Base-by-base conservation (phyloP, 2,329 filamentous ascomycete genomes). In the Fusarium bulbicola region DNA sequence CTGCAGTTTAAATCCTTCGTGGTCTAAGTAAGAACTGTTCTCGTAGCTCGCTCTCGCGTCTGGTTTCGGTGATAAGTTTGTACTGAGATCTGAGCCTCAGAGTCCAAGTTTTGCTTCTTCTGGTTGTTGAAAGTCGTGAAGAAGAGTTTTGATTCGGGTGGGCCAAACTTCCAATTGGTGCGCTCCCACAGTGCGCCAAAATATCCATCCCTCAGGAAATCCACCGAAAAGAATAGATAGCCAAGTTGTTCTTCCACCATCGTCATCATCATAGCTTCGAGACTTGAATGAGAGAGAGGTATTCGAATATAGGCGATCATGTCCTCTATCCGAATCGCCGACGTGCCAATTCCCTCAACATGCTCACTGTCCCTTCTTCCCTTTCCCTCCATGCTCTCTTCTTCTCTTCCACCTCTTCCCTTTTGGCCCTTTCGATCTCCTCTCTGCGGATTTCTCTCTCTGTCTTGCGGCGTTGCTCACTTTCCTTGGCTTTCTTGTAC, bases 321-420 rank as follows among this genome's bases (percentile, higher is more conserved):
- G 28, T 42, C 20, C 28, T 57, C 52, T 80, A 90, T 32, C 93
- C 93, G 86, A 93, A 97, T 72, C 93, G 88, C 83, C 93, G 89
- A 83, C 88, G 92, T 21, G 95, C 95, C 82, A 98, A 83, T 76
- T 91, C 90, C 82, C 88, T 92, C 78, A 98, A 79, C 87, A 94
- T 95, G 54, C 90, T 90, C 86, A 98, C 94, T 3, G 94, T 97
- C 78, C 90, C 90, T 72, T 95, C 92, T 82, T 98, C 95, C 81
- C 94, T 93, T 77, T 89, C 89, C 77, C 89, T 87, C 81, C 93
- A 92, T 73, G 88, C 90, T 76, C 87, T 85, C 58, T 95, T 79
- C 76, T 91, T 88, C 84, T 95, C 93, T 79, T 97, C 94, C 75
- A 95, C 87, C 86, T 98, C 95, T 52, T 91, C 94, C 68, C 87